Conservation (phyloP, 73 alveolate genomes). For the Paramecium bursaria region DNA sequence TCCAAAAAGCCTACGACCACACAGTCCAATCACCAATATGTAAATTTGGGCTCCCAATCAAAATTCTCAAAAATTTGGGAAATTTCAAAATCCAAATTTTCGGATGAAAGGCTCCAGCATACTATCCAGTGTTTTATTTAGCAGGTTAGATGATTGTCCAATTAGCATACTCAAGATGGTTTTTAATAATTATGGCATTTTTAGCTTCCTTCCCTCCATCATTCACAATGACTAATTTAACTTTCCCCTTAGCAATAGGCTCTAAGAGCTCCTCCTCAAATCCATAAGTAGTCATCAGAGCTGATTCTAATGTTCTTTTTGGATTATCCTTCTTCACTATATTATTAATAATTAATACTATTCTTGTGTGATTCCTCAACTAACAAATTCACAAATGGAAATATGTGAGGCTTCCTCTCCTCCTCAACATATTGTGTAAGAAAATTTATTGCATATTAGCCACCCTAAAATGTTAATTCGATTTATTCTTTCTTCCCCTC, state of each 20-base stretch:
- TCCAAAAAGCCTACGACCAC: conserved; percentile 67
- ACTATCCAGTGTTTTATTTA: conserved; percentile 16
- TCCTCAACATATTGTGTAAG: conserved; percentile 19
- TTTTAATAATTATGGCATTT: conserved; percentile 14
- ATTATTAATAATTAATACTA: neutral
- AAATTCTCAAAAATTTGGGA: conserved; percentile 61
- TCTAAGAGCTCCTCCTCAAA: conserved; percentile 60
- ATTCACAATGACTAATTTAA: conserved; percentile 7
- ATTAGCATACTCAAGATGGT: conserved; percentile 45
- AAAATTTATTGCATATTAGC: conserved; percentile 24
- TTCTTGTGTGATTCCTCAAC: conserved; percentile 9
- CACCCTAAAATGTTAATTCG: neutral
- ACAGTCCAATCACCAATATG: conserved; percentile 72
- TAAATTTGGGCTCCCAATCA: conserved; percentile 66
- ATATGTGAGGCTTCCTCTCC: neutral
- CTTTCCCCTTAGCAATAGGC: conserved; percentile 55
- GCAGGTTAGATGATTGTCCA: conserved; percentile 68
- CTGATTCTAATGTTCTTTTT: conserved; percentile 26
- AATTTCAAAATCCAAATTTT: conserved; percentile 67
- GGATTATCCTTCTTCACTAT: neutral
- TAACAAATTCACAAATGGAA: conserved; percentile 45
- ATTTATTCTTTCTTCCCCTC: neutral
- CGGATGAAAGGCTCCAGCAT: conserved; percentile 71
- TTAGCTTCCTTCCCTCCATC: conserved; percentile 1
- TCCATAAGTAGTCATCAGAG: conserved; percentile 68